Evolutionary conservation across 768 basidiomycete genomes (phyloP).

Genomic region (Leccinum uliginosum): DNA sequence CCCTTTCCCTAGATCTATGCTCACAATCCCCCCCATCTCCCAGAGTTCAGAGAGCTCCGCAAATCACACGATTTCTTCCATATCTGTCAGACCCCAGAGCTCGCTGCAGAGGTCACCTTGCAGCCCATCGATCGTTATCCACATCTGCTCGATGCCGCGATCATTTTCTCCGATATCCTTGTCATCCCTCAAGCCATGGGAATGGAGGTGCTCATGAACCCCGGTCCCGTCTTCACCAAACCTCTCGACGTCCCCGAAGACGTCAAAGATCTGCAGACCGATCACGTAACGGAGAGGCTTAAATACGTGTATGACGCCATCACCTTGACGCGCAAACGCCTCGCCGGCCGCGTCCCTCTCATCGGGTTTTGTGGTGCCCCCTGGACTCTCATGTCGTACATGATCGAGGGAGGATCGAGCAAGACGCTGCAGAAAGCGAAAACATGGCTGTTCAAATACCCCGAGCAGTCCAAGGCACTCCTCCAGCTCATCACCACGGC

Average conservation of each 20-base stretch:
- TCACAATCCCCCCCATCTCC: background rate
- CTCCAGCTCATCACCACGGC: slow-evolving; percentile 80
- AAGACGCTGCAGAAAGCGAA: slow-evolving; percentile 90
- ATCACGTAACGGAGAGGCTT: slow-evolving; percentile 80
- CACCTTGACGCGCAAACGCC: slow-evolving; percentile 71
- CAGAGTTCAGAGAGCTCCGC: slow-evolving; percentile 89
- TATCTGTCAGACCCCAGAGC: slow-evolving; percentile 85
- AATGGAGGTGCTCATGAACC: slow-evolving; percentile 92
- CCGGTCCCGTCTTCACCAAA: slow-evolving; percentile 82
- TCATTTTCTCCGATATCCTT: slow-evolving; percentile 98
- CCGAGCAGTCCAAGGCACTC: slow-evolving; percentile 75
- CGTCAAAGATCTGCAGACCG: slow-evolving; percentile 55
- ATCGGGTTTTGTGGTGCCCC: slow-evolving; percentile 98
- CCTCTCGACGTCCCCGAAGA: slow-evolving; percentile 80
- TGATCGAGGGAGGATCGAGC: slow-evolving; percentile 95
- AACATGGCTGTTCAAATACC: slow-evolving; percentile 91
- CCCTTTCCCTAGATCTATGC: background rate
- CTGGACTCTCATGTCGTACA: slow-evolving; percentile 97
- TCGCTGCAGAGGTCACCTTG: slow-evolving; percentile 85
- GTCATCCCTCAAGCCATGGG: slow-evolving; percentile 98
- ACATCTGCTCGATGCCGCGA: slow-evolving; percentile 87
- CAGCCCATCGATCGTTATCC: slow-evolving; percentile 90
- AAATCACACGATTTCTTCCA: slow-evolving; percentile 91
- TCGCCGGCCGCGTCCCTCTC: slow-evolving; percentile 87
- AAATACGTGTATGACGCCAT: slow-evolving; percentile 93